Base-by-base conservation (phyloP, 257 asterid species). In the Asclepias syriaca region DNA sequence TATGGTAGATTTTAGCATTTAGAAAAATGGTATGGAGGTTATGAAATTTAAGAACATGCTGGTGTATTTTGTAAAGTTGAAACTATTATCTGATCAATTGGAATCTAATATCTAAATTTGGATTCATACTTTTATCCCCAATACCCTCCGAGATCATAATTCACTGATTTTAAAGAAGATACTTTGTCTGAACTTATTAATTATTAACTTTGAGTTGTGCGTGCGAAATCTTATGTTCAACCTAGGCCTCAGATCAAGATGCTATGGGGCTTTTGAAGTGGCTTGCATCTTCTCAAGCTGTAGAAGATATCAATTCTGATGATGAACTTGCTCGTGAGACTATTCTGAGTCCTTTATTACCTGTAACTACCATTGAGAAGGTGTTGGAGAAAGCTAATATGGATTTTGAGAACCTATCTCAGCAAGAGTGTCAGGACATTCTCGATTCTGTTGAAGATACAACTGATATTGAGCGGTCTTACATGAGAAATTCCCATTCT, bases 261-360 rank as follows among this genome's bases (percentile, higher is more conserved):
- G 91, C 92, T 59, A 80, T 91, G 71, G 81, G 90, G 81, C 96
- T 94, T 72, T 84, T 94, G 78, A 94, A 90, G 77, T 94, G 99
- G 99, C 87, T 94, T 77, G 98, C 98, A 72, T 94, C 99, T 75
- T 91, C 98, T 77, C 98, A 94, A 88, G 97, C 99, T 70, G 88
- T 85, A 60, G 98, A 87, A 81, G 98, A 94, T 83, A 87, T 94
- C 81, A 87, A 92, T 84, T 91, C 99, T 74, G 99, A 94, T 84
- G 99, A 94, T 72, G 99, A 94, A 72, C 98, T 94, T 57, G 88
- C 89, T 77, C 89, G 70, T 49, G 90, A 91, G 72, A 84, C 85
- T 64, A 86, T 91, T 82, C 85, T 91, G 79, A 88, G 92, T 80
- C 97, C 98, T 76, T 86, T 89, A 65, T 61, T 90, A 70, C 97